Base-by-base conservation (phyloP, 2,329 filamentous ascomycete species). In the Colletotrichum lentis region DNA sequence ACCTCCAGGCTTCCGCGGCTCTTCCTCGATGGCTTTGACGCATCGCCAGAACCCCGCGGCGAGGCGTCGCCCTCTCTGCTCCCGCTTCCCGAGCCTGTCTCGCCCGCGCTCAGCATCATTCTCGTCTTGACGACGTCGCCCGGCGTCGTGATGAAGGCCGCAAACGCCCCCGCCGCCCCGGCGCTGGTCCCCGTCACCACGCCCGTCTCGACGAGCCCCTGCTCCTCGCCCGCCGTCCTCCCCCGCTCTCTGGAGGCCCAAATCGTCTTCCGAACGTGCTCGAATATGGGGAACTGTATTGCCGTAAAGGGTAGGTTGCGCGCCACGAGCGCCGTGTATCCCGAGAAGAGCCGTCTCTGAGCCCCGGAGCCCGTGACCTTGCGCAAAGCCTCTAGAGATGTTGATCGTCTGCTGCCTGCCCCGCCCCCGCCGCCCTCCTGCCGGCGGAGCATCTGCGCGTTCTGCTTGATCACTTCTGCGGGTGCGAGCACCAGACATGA, bases 391-490 rank as follows among this genome's bases (percentile, higher is more conserved):
- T 80, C 77, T n/a, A 86, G 73, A 0, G 84, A 86, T 0, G 82
- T 83, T 5, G 79, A 81, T 6, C 27, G 43, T 18, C 46, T 60
- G 27, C 50, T 31, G n/a, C 43, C 41, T 16, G 50, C 6, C 3
- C 49, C 43, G 12, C 18, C 35, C 18, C 49, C 18, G 67, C 72
- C 24, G 70, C 74, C 73, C 64, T 44, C 43, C 44, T 46, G 71
- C 18, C 70, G 74, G 39, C 74, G 82, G 0, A 96, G 83, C 86
- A 97, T 94, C 78, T 97, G 94, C 0, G 94, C 93, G 78, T 97
- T 97, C 76, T 97, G 94, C 80, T 97, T 97, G 71, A 97, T 87
- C 8, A 97, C 92, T 77, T 97, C 94, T 16, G 93, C 93, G 0
- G 94, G 94, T 0, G 94, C 95, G 43, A 97, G 86, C 69, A 97